Percentiles rank a stretch among this genome's conserved stretches.
Conservation (phyloP, 164 flowering plant species). For the Magnolia officinalis region DNA sequence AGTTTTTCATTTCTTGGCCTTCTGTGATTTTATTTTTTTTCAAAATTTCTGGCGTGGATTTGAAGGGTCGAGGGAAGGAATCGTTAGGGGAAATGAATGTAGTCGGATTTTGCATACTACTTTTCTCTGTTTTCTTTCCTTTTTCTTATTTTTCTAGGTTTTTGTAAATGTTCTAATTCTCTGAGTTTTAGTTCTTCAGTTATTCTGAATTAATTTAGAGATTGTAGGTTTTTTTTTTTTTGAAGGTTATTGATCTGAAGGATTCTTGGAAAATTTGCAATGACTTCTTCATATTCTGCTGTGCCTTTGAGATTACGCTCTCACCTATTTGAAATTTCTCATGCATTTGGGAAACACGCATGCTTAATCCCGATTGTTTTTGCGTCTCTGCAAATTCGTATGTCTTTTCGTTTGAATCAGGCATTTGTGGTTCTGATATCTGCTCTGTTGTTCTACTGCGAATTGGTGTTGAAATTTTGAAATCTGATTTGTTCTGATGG, state of each 20-base stretch:
- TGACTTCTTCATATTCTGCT: neutral
- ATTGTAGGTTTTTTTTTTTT: neutral
- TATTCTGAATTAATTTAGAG: neutral
- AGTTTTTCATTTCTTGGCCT: neutral
- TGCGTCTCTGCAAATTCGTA: too few species aligned
- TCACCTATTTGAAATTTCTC: neutral
- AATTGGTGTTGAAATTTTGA: neutral
- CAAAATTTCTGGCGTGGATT: neutral
- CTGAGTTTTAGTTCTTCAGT: neutral
- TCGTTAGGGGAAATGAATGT: too few species aligned
- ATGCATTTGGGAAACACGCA: neutral
- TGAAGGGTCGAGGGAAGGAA: neutral
- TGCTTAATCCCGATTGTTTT: neutral
- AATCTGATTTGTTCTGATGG: slow-evolving; percentile 1
- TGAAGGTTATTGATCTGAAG: neutral
- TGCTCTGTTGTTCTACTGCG: neutral
- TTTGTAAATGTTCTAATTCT: neutral
- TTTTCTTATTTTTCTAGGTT: too few species aligned
- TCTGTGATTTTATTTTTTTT: neutral
- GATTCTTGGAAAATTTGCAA: too few species aligned
- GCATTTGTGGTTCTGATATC: neutral
- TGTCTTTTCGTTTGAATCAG: too few species aligned
- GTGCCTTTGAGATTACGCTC: neutral
- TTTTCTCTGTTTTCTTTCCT: slow-evolving; percentile 3
- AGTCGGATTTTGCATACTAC: neutral